Conservation (phyloP, 2,329 filamentous ascomycete species). For the Talaromyces atroroseus region DNA sequence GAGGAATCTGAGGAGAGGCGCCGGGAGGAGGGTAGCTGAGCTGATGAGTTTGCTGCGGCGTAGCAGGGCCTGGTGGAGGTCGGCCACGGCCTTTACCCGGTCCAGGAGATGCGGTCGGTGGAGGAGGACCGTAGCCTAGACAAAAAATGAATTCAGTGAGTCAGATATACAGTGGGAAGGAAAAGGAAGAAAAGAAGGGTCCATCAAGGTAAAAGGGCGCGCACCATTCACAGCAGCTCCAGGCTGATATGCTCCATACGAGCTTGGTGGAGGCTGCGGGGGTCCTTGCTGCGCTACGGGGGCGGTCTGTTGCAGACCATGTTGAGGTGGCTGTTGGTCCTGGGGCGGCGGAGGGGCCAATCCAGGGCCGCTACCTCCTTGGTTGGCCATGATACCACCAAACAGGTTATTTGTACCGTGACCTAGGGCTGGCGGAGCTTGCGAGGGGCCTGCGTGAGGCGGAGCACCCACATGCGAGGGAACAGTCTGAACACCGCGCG, state of each 20-base stretch:
- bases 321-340: slow-evolving; percentile 55
- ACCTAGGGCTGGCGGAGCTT: slow-evolving; percentile 79
- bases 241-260: slow-evolving; percentile 66
- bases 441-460: slow-evolving; percentile 72
- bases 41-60: slow-evolving; percentile 84
- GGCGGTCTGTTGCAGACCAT: slow-evolving; percentile 56
- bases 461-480: slow-evolving; percentile 67
- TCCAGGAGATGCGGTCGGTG: slow-evolving; percentile 81
- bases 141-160: slow-evolving; percentile 25
- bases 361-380: slow-evolving; percentile 76
- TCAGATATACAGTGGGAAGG: slow-evolving; percentile 42
- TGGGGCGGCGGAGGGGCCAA: slow-evolving; percentile 70
- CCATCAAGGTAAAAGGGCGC: slow-evolving; percentile 25
- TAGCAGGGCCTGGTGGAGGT: slow-evolving; percentile 63
- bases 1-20: slow-evolving; percentile 79
- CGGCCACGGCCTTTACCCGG: slow-evolving; percentile 69
- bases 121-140: slow-evolving; percentile 68
- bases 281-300: slow-evolving; percentile 54
- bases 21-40: slow-evolving; percentile 78
- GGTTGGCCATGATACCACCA: slow-evolving; percentile 90
- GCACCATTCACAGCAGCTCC: slow-evolving; percentile 58
- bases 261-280: slow-evolving; percentile 65
- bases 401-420: slow-evolving; percentile 88
- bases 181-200: neutral
- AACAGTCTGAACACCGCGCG: slow-evolving; percentile 57